Conservation (phyloP, 2,329 filamentous ascomycete genomes). For the Hymenoscyphus salicellus region DNA sequence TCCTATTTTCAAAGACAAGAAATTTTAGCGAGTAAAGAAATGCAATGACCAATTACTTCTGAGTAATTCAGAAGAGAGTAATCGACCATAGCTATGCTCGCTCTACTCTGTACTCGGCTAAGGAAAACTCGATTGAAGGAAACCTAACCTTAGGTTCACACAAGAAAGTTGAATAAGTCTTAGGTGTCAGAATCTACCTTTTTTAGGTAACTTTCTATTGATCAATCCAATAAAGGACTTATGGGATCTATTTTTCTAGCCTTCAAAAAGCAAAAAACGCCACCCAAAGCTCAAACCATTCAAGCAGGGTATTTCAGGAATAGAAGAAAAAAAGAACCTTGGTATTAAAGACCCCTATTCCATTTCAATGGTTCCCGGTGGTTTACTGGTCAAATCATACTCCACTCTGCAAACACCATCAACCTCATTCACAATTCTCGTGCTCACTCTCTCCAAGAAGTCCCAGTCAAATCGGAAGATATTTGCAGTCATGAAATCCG, state of each 20-base stretch:
- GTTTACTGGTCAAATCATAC: slow-evolving; percentile 61
- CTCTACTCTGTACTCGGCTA: too few species aligned
- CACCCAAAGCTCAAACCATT: slow-evolving; percentile 1
- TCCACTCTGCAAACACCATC: slow-evolving; percentile 65
- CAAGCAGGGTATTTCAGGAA: background rate
- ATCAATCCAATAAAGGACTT: background rate
- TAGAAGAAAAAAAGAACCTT: background rate
- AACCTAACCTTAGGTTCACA: too few species aligned
- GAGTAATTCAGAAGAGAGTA: too few species aligned
- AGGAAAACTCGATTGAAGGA: background rate
- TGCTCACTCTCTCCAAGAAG: slow-evolving; percentile 63
- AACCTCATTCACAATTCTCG: slow-evolving; percentile 67
- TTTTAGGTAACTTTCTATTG: background rate
- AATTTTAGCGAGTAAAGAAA: background rate
- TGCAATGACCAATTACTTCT: too few species aligned
- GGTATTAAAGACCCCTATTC: slow-evolving; percentile 48
- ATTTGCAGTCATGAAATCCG: slow-evolving; percentile 41
- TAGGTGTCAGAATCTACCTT: background rate
- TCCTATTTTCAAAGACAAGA: too few species aligned
- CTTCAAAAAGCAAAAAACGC: background rate
- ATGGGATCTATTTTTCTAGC: background rate
- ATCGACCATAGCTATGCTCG: too few species aligned
- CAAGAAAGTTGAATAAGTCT: background rate
- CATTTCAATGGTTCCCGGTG: slow-evolving; percentile 63
- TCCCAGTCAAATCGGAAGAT: slow-evolving; percentile 40